phyloP scores from a whole-genome alignment of 768 basidiomycete species.

The Tubosaeta brunneosetosa region DNA sequence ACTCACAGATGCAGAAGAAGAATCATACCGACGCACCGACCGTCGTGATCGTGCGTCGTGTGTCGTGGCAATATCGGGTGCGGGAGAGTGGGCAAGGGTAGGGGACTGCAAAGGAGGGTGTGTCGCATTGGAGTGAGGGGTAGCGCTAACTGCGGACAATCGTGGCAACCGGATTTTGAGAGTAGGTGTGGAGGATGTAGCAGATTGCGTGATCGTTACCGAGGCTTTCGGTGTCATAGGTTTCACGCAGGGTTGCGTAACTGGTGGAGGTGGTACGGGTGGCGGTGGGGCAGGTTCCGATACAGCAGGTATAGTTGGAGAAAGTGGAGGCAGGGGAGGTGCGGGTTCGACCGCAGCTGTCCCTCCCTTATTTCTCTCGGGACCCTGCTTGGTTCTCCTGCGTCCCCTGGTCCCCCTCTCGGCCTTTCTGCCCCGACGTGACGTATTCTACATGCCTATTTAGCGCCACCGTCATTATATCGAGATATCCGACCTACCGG shows the following conservation, averaged over 20 bases:
- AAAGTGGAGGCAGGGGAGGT: constrained; percentile 12
- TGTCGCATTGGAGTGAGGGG: constrained; percentile 20
- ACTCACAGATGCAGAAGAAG: constrained; percentile 28
- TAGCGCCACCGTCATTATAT: background rate
- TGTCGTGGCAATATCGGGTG: constrained; percentile 14
- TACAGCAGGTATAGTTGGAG: constrained; percentile 12
- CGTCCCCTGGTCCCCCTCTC: constrained; percentile 17
- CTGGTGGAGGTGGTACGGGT: constrained; percentile 4
- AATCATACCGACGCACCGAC: constrained; percentile 25
- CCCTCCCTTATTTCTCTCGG: constrained; percentile 17
- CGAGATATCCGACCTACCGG: constrained; percentile 15
- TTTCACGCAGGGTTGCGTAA: constrained; percentile 14
- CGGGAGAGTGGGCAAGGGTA: constrained; percentile 17
- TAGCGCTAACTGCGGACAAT: constrained; percentile 26
- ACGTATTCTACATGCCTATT: constrained; percentile 8
- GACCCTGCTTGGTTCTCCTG: constrained; percentile 19
- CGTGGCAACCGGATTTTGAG: constrained; percentile 33
- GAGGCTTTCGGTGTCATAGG: constrained; percentile 33
- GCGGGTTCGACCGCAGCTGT: constrained; percentile 5
- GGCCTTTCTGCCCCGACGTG: constrained; percentile 13
- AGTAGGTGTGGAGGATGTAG: constrained; percentile 30
- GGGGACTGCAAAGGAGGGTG: constrained; percentile 21
- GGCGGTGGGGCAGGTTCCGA: constrained; percentile 11
- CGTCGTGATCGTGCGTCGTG: constrained; percentile 29
- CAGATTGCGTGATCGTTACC: constrained; percentile 31